Base-by-base conservation (phyloP, 768 basidiomycete genomes). In the Xanthoconium stramineum region DNA sequence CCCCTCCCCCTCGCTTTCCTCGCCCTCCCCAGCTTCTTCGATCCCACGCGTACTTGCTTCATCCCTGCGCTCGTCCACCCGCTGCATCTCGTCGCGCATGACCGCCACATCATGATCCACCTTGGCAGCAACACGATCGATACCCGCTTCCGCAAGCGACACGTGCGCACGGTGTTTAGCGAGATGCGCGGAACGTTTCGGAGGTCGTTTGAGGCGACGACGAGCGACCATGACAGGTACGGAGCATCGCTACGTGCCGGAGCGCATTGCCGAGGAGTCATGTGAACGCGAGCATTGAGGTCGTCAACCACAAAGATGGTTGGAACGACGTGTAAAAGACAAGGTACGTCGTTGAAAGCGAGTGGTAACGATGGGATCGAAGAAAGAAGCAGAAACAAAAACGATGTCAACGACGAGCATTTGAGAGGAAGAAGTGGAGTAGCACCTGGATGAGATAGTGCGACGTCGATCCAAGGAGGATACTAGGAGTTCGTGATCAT, bases 171-270 rank as follows among this genome's bases (percentile, higher is more conserved):
- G 89, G 61, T 93, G 86, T 33, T 86, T 87, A 29, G 90, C 82
- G 33, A 92, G 84, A 69, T 92, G 89, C 0, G 91, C 90, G 5
- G 84, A 81, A 47, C 86, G 88, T 52, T 84, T 83, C 13, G 94
- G 85, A 20, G 94, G 91, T 3, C 92, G 85, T 72, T 91, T 92
- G 69, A 97, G 85, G 13, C 94, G 80, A 50, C 94, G 85, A 51
- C 94, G 91, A 6, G 94, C 92, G 51, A 96, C 93, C 94, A 98
- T 96, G 52, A 97, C 94, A 0, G 95, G 94, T 0, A 96, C 94
- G 15, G 92, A 92, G 58, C 92, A 95, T 73, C 93, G 94, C 80
- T 93, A 37, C 8, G n/a, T 24, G 14, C 19, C n/a, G 12, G 10
- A 15, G 14, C 24, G 43, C 5, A n/a, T 47, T 32, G 19, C 15